phyloP scores from a whole-genome alignment of 106 monocot genomes.

The Dioscorea alata region DNA sequence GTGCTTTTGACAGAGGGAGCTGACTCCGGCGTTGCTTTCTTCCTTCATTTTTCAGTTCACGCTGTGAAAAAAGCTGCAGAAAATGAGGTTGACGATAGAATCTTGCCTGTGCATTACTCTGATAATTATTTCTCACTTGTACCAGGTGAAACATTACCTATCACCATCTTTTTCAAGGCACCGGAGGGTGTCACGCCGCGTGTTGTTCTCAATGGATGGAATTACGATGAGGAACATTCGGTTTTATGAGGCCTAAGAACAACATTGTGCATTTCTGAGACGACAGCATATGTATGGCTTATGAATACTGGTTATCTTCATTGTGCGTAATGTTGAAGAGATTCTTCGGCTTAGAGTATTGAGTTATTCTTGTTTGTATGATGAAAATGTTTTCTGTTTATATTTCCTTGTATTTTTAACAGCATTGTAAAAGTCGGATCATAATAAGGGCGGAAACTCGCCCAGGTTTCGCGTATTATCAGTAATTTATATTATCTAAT shows the following conservation, averaged over 20 bases:
- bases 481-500: too few species aligned
- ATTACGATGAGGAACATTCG: conserved; percentile 33
- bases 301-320: too few species aligned
- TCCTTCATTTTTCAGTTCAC: conserved; percentile 90
- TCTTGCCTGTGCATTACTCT: conserved; percentile 93
- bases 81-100: conserved; percentile 56
- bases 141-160: conserved; percentile 61
- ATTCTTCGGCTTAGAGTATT: too few species aligned
- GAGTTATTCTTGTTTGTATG: too few species aligned
- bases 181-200: conserved; percentile 64
- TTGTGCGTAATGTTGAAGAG: too few species aligned
- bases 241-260: conserved; percentile 21
- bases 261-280: too few species aligned
- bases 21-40: conserved; percentile 81
- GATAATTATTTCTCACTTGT: conserved; percentile 90
- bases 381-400: too few species aligned
- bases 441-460: too few species aligned
- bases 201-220: conserved; percentile 77
- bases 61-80: conserved; percentile 23
- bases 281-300: too few species aligned
- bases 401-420: too few species aligned
- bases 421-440: too few species aligned
- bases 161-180: conserved; percentile 66
- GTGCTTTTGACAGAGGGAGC: conserved; percentile 33
- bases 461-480: too few species aligned